Evolutionary conservation across 1,284 basidiomycete genomes (phyloP).

Genomic region (Heterobasidion annosum): DNA sequence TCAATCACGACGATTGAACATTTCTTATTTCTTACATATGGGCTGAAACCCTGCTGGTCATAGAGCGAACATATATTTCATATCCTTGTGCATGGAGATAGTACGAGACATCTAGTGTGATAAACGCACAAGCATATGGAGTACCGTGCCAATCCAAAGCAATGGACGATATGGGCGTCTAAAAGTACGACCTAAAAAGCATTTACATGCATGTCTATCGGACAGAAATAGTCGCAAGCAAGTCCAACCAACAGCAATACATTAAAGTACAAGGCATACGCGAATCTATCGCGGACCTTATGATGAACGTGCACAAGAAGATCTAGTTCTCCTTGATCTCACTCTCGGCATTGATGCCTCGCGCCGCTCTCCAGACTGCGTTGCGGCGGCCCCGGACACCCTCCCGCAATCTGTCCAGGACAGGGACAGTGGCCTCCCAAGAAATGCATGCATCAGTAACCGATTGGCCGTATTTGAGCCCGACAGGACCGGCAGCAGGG

Average conservation of each 20-base stretch:
- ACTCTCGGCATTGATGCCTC: slow-evolving; percentile 2
- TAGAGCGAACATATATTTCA: too few species aligned
- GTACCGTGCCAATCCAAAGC: too few species aligned
- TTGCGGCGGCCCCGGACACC: slow-evolving; percentile 72
- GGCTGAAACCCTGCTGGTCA: too few species aligned
- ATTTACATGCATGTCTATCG: too few species aligned
- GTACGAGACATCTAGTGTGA: too few species aligned
- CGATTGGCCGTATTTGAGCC: slow-evolving; percentile 82
- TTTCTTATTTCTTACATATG: too few species aligned
- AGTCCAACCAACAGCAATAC: background rate
- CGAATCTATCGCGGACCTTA: background rate
- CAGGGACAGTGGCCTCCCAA: slow-evolving; percentile 79
- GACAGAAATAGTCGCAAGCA: too few species aligned
- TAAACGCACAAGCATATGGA: too few species aligned
- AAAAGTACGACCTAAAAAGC: too few species aligned
- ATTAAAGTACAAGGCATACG: background rate
- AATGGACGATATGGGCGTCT: too few species aligned
- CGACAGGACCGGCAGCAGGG: slow-evolving; percentile 66
- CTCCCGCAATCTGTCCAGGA: slow-evolving; percentile 72
- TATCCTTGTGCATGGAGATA: too few species aligned
- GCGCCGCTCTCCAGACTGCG: slow-evolving; percentile 21
- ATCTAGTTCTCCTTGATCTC: background rate
- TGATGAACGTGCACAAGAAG: background rate
- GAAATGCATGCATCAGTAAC: slow-evolving; percentile 89
- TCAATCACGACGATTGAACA: too few species aligned